A percentile compares a stretch with the other conserved stretches of the same genome.
Evolutionary conservation across 805 yeast species (phyloP).

Genomic region (Brettanomyces sp.): DNA sequence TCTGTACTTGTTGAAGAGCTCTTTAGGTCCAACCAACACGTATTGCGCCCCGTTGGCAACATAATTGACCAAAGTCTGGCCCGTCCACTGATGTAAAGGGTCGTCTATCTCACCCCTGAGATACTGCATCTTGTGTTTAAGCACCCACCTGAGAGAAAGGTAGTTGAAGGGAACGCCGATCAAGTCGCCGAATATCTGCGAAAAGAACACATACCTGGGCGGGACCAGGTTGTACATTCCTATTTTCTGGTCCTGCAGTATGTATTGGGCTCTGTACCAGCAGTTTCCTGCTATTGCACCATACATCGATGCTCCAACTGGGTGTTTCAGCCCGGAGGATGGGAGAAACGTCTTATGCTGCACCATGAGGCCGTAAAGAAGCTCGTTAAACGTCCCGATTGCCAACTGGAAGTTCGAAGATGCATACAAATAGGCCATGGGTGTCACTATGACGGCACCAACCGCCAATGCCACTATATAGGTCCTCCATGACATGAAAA

Average conservation of each 20-base stretch:
- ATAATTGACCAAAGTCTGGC: slow-evolving; percentile 30
- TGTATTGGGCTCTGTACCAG: slow-evolving; percentile 40
- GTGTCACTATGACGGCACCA: slow-evolving; percentile 38
- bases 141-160: slow-evolving; percentile 38
- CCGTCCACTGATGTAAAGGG: slow-evolving; percentile 45
- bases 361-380: slow-evolving; percentile 37
- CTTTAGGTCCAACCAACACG: slow-evolving; percentile 40
- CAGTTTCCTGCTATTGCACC: slow-evolving; percentile 47
- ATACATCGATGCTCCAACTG: slow-evolving; percentile 39
- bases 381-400: slow-evolving; percentile 42
- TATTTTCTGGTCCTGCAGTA: slow-evolving; percentile 32
- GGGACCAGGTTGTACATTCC: slow-evolving; percentile 48
- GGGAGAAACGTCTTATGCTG: slow-evolving; percentile 20
- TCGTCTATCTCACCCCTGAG: slow-evolving; percentile 23
- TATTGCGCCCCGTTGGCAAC: slow-evolving; percentile 44
- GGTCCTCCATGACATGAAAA: slow-evolving; percentile 29
- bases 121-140: slow-evolving; percentile 28
- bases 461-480: slow-evolving; percentile 33
- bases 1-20: slow-evolving; percentile 33
- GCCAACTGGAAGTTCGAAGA: slow-evolving; percentile 43
- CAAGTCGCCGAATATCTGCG: slow-evolving; percentile 43
- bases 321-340: slow-evolving; percentile 24
- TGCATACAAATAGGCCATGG: slow-evolving; percentile 42
- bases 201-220: slow-evolving; percentile 39
- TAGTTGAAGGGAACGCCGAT: slow-evolving; percentile 47